Base-by-base conservation (phyloP, 306 rosid species). In the Vigna trinervia region DNA sequence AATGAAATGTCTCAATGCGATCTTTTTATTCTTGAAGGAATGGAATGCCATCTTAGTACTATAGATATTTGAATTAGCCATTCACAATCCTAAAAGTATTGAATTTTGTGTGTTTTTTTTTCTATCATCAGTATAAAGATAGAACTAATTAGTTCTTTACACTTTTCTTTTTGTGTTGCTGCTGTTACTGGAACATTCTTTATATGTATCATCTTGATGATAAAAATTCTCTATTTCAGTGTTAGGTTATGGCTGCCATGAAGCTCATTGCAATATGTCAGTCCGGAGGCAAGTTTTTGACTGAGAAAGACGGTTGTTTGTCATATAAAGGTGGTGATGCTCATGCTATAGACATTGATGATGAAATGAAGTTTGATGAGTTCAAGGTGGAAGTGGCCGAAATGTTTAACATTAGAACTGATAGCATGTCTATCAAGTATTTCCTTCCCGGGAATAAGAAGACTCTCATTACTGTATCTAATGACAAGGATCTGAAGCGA, bases 271-370 rank as follows among this genome's bases (percentile, higher is more conserved):
- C 93, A 17, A 92, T 95, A 74, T 95, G 98, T 85, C 98, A 95
- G 76, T 90, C 87, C 2, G 98, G 98, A 57, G 98, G 98, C 66
- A 87, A 90, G 78, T 95, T 92, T 78, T 84, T 78, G 74, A 68
- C 91, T 57, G 85, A 76, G 38, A 87, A 88, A 66, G 96, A 90
- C 83, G 97, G 98, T 67, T 78, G 76, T 63, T 85, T 92, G 83
- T 88, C 67, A 19, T 95, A 95, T 75, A 83, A 82, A 73, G 92
- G 96, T 1, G 90, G 96, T 12, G 91, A 89, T 58, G 97, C 98
- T 80, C 98, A 95, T 85, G 97, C 98, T 32, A 88, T 92, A 14
- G 98, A 92, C 73, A 69, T 95, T 60, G 98, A 95, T 82, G 91
- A 92, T 77, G 84, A 83, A 22, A 85, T 90, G 88, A 86, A 79